Evolutionary conservation across 2,329 filamentous ascomycete species (phyloP).

Genomic region (Ophiocordyceps robertsii): DNA sequence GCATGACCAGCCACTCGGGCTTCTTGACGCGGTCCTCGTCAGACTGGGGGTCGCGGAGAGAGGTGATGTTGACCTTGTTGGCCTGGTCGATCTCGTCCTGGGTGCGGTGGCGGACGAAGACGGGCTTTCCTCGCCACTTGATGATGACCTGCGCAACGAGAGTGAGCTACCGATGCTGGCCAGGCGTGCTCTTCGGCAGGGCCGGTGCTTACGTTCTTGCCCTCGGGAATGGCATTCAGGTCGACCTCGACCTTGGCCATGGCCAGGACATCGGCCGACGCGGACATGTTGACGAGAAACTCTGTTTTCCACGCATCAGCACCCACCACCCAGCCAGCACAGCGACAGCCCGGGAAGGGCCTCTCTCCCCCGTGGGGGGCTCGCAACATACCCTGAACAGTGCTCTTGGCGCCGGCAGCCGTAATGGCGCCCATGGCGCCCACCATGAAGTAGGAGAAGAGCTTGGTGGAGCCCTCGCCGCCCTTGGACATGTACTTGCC

Average conservation of each 20-base stretch:
- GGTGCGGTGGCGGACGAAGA: constrained; percentile 99
- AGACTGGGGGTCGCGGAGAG: constrained; percentile 79
- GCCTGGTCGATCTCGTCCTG: constrained; percentile 86
- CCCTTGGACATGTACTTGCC: constrained; percentile 69
- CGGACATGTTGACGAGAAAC: constrained; percentile 99
- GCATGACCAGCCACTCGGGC: constrained; percentile 97
- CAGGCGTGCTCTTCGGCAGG: constrained; percentile 1
- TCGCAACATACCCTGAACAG: constrained; percentile 88
- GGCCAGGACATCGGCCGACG: constrained; percentile 93
- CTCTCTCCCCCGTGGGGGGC: no score
- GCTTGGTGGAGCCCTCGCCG: constrained; percentile 59
- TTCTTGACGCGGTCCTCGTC: constrained; percentile 93
- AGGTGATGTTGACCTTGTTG: constrained; percentile 70
- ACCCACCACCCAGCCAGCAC: no score
- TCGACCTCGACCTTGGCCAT: constrained; percentile 99
- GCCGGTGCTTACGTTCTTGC: constrained; percentile 76
- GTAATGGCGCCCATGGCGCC: constrained; percentile 85
- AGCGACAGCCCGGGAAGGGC: no score
- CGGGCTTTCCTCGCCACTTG: constrained; percentile 99
- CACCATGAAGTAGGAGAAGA: constrained; percentile 98
- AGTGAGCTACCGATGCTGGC: not conserved
- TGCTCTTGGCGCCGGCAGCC: constrained; percentile 91
- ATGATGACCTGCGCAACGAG: constrained; percentile 65
- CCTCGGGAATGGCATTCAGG: constrained; percentile 83
- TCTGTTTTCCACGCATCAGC: constrained; percentile 41